Evolutionary conservation across 768 basidiomycete species (phyloP), one percentile per base, ranked within the genome.

Genomic region (Cystobasidium ongulense): DNA sequence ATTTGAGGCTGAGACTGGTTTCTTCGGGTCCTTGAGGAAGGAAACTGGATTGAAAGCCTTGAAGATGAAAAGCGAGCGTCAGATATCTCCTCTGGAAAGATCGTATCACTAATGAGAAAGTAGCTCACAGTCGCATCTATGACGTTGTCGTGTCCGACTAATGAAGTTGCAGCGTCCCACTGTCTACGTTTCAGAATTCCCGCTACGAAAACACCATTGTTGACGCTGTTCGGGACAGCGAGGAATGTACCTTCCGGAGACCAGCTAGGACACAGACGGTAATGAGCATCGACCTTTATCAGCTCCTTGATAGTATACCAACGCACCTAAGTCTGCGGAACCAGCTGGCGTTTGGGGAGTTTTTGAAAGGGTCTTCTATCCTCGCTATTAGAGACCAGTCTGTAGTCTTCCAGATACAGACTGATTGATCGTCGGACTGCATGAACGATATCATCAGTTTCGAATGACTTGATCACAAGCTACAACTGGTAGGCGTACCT

Each of bases 241-340:
- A 99, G 92, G 80, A 96, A 92, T 1, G 95, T 91, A n/a, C 96
- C 96, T 79, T 98, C 96, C 1, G 96, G 96, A 0, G 94, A 97
- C 96, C 96, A 99, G 78, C 94, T 96, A 75, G n/a, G 7, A 75
- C 13, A 72, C 10, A 1, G 68, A n/a, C 41, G 21, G 70, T 38
- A 35, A 10, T 23, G 23, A 21, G 72, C 59, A 72, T 13, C n/a
- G 46, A 18, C n/a, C 33, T 13, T 13, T 13, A 66, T 35, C 50
- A 39, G 8, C 23, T 21, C 15, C 41, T 10, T 41, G 1, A 17
- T 76, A 70, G 41, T 27, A 76, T 54, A 76, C 25, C 61, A 74
- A 70, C 57, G 66, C 36, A 90, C 92, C 92, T 94, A 27, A 96
- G 84, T 74, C 94, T 84, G 67, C 43, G 92, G 85, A 82, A 96